These are phyloP conservation scores for Fraxinus sp. DNA, from an alignment of 305 asterid genomes.

Conservation along the genomic window DNA sequence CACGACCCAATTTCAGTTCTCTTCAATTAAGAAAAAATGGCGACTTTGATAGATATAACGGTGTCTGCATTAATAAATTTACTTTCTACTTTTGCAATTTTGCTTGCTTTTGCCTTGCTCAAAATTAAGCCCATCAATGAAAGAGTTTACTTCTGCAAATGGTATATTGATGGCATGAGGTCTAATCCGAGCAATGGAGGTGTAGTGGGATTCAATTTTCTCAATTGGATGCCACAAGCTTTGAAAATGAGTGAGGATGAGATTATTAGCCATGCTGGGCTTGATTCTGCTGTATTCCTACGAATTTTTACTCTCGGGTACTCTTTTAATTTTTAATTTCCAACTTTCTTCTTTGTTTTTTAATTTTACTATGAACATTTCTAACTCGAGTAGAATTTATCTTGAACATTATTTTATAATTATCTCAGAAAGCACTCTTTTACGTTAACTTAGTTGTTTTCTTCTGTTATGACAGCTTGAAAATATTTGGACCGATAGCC, in stretches of 20 bases:
- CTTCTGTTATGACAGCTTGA: too few relatives aligned
- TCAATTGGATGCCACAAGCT: too few relatives aligned
- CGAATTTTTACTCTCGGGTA: conserved; percentile 46
- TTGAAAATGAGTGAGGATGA: conserved; percentile 34
- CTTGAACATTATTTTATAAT: conserved; percentile 22
- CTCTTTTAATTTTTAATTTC: background rate
- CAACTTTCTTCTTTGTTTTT: background rate
- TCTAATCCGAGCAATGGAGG: conserved; percentile 1
- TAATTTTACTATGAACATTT: background rate
- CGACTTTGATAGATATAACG: conserved; percentile 77
- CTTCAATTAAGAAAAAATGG: conserved; percentile 41
- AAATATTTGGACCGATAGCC: too few relatives aligned
- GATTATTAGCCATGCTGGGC: conserved; percentile 81
- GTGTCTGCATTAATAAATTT: conserved; percentile 73
- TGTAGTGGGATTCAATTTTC: too few relatives aligned
- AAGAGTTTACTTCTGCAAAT: conserved; percentile 77
- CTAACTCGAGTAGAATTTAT: background rate
- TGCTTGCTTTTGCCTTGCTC: conserved; percentile 84
- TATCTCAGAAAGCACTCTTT: too few relatives aligned
- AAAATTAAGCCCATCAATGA: conserved; percentile 86
- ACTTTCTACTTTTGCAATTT: conserved; percentile 62
- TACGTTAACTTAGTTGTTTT: too few relatives aligned
- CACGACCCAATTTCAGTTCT: background rate
- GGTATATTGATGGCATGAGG: conserved; percentile 74
- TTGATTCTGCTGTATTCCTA: conserved; percentile 76